These are phyloP conservation scores for Aspergillus fijiensis DNA, from an alignment of 2,329 filamentous ascomycete genomes.

Conservation along the genomic window DNA sequence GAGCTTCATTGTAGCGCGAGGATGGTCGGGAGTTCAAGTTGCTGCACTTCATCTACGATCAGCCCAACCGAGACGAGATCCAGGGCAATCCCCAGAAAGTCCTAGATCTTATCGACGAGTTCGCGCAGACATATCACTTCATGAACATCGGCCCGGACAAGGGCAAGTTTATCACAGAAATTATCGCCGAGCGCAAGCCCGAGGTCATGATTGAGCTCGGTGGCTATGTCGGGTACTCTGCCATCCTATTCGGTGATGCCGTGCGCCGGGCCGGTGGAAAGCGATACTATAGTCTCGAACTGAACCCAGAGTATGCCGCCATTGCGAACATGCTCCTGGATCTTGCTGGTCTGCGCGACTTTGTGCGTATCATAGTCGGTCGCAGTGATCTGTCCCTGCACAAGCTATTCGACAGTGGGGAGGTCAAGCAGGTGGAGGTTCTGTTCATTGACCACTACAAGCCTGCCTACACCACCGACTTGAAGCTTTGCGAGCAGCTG, in stretches of 20 bases:
- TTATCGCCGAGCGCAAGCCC: slow-evolving; percentile 68
- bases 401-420: slow-evolving; percentile 56
- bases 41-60: slow-evolving; percentile 65
- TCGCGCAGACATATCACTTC: slow-evolving; percentile 64
- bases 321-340: slow-evolving; percentile 69
- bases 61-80: slow-evolving; percentile 62
- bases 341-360: slow-evolving; percentile 68
- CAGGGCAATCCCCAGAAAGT: slow-evolving; percentile 64
- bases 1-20: slow-evolving; percentile 40
- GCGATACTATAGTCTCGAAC: slow-evolving; percentile 70
- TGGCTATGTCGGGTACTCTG: slow-evolving; percentile 79
- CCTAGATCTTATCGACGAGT: slow-evolving; percentile 70
- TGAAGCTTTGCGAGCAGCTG: slow-evolving; percentile 74
- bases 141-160: slow-evolving; percentile 81
- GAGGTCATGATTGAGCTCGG: slow-evolving; percentile 74
- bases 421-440: slow-evolving; percentile 63
- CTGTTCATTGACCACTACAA: slow-evolving; percentile 83
- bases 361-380: slow-evolving; percentile 70
- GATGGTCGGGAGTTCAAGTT: slow-evolving; percentile 74
- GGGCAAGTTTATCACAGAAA: slow-evolving; percentile 65
- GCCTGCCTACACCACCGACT: slow-evolving; percentile 69
- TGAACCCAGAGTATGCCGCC: slow-evolving; percentile 70
- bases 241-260: slow-evolving; percentile 70
- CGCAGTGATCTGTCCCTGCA: slow-evolving; percentile 65
- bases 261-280: slow-evolving; percentile 63